Percentiles rank a stretch among this genome's conserved stretches.
These are phyloP conservation scores for Ceratocystis cubensis DNA, from an alignment of 2,329 filamentous ascomycete species.

Conservation along the genomic window DNA sequence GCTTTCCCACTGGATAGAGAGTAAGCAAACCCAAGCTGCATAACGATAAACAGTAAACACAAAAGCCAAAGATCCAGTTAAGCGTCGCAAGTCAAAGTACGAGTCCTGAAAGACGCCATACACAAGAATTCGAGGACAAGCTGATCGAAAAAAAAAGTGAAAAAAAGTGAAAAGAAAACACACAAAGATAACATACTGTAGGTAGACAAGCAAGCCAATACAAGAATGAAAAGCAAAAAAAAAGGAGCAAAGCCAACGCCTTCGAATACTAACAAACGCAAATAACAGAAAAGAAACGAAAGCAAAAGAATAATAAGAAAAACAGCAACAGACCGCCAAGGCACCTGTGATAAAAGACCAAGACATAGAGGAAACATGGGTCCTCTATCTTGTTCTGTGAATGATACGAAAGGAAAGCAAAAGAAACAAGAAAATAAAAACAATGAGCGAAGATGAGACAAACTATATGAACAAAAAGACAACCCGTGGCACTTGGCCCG, in stretches of 20 bases:
- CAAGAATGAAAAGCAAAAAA: not conserved
- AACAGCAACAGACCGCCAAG: not conserved
- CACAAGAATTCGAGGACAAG: not conserved
- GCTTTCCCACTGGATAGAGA: not conserved
- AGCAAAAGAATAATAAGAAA: not conserved
- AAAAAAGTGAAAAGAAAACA: not conserved
- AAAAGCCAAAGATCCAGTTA: not conserved
- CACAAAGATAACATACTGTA: conserved; percentile 1
- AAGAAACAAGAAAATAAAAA: conserved; percentile 1
- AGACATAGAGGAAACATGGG: not conserved
- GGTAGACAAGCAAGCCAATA: no score
- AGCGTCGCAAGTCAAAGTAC: not conserved
- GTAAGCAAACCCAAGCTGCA: not conserved
- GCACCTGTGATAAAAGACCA: conserved; percentile 8
- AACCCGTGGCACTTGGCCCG: not conserved
- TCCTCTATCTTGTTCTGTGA: conserved; percentile 6
- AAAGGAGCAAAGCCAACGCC: not conserved
- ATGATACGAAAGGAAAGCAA: not conserved
- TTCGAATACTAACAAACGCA: not conserved
- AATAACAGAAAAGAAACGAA: not conserved
- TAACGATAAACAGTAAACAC: not conserved
- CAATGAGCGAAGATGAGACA: not conserved
- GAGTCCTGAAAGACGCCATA: not conserved
- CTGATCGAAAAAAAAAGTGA: not conserved
- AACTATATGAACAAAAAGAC: not conserved